Evolutionary conservation across 108 stramenopile species (phyloP).

Genomic region (Nannochloropsis oceanica): DNA sequence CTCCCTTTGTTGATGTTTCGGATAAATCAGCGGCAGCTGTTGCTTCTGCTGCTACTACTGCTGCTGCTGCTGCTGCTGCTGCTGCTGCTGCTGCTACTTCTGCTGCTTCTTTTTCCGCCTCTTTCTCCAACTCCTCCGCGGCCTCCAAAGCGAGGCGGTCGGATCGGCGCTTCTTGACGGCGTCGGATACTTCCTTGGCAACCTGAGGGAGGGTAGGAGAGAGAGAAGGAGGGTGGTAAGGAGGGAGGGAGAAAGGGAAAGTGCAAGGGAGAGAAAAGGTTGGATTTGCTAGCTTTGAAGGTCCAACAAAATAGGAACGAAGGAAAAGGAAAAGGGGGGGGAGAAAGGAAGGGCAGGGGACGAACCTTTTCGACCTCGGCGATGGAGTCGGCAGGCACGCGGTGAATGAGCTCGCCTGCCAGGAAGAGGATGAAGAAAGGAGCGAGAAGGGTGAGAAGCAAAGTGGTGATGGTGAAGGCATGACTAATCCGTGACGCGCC

Average conservation of each 20-base stretch:
- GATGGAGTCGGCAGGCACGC: background rate
- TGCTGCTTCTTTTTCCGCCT: background rate
- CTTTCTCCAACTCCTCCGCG: background rate
- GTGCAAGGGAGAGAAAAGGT: background rate
- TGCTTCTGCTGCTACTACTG: background rate
- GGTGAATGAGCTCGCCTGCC: background rate
- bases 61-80: background rate
- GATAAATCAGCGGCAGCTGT: too few relatives aligned
- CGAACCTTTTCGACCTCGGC: background rate
- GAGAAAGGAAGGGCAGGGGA: background rate
- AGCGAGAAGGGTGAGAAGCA: background rate
- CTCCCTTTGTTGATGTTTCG: background rate
- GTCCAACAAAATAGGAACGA: too few relatives aligned
- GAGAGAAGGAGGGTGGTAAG: background rate
- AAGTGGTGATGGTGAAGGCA: background rate
- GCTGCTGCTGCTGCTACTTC: background rate
- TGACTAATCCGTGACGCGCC: background rate
- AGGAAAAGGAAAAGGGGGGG: background rate
- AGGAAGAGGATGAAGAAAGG: background rate
- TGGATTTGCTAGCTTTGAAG: too few relatives aligned
- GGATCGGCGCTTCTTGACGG: background rate
- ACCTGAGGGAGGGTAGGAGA: background rate
- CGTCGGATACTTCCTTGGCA: background rate
- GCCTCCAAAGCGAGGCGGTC: background rate
- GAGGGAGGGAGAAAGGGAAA: background rate